Conservation (phyloP, 495 filamentous ascomycete species). For the Aspergillus avenaceus region DNA sequence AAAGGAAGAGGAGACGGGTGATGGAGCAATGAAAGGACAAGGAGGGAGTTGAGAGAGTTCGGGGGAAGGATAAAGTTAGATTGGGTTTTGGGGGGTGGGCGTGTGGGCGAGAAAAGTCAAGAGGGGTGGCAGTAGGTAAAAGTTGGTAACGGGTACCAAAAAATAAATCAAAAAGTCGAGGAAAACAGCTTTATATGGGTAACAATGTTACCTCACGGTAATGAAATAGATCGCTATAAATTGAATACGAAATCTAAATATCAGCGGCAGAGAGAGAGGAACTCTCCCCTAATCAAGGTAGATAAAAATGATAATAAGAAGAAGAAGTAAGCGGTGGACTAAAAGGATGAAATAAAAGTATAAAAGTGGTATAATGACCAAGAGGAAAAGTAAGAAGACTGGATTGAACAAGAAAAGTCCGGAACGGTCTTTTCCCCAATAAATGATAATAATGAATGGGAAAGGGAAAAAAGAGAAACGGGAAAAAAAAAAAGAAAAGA, state of each 20-base stretch:
- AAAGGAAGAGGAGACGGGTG: slow-evolving; percentile 16
- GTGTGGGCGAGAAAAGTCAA: no score
- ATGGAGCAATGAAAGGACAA: slow-evolving; percentile 20
- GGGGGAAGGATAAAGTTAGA: slow-evolving; percentile 17
- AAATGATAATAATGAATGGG: not conserved
- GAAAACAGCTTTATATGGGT: not conserved
- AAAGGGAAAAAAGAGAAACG: not conserved
- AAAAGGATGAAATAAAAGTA: not conserved
- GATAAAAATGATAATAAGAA: not conserved
- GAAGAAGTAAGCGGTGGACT: not conserved
- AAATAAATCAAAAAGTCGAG: not conserved
- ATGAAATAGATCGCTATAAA: not conserved
- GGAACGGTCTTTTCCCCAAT: not conserved
- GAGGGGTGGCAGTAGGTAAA: slow-evolving; percentile 1
- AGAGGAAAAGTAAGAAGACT: not conserved
- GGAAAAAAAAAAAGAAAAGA: not conserved
- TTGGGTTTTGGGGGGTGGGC: slow-evolving; percentile 9
- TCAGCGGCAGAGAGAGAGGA: no score
- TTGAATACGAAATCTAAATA: not conserved
- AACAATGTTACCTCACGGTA: not conserved
- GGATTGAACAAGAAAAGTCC: not conserved
- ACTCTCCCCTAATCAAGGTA: no score
- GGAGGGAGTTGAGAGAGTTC: slow-evolving; percentile 7
- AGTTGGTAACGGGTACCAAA: not conserved
- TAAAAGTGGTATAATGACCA: slow-evolving; percentile 8